A percentile compares a stretch with the other conserved stretches of the same genome.
Conservation (phyloP, 495 filamentous ascomycete species). For the Daldinia caldariorum region DNA sequence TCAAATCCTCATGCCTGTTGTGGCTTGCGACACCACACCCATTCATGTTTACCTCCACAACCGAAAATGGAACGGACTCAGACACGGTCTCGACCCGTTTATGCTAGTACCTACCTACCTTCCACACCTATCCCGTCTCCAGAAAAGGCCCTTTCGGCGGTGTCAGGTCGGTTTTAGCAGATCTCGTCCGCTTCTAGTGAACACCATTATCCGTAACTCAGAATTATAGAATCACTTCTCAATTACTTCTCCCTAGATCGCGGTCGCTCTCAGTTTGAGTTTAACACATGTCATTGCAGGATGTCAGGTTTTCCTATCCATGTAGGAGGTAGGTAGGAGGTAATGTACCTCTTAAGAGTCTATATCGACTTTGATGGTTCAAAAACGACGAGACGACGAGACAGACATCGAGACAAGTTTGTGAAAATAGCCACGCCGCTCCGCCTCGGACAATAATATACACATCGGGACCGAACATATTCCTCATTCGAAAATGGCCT, state of each 20-base stretch:
- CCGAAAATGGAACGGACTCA: slow-evolving; percentile 18
- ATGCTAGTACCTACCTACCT: not conserved
- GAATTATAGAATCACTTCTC: not conserved
- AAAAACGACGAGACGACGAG: not conserved
- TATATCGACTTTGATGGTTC: not conserved
- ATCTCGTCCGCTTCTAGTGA: slow-evolving; percentile 26
- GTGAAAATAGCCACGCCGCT: slow-evolving; percentile 23
- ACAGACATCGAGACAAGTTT: not conserved
- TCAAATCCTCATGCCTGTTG: slow-evolving; percentile 26
- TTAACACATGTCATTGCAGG: slow-evolving; percentile 2
- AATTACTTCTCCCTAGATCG: slow-evolving; percentile 33
- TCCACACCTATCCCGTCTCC: not conserved
- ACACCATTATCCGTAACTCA: slow-evolving; percentile 11
- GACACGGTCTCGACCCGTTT: slow-evolving; percentile 30
- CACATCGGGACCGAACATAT: slow-evolving; percentile 33
- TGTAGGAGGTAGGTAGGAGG: too few species aligned
- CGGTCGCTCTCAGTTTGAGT: slow-evolving; percentile 21
- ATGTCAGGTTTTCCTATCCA: not conserved
- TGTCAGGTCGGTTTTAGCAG: slow-evolving; percentile 22
- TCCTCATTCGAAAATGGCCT: slow-evolving; percentile 7
- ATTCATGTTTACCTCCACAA: not conserved
- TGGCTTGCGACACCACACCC: slow-evolving; percentile 32
- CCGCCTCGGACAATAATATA: slow-evolving; percentile 4
- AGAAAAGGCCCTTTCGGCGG: slow-evolving; percentile 30
- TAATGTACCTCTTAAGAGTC: not conserved